Base-by-base conservation (phyloP, 306 rosid genomes). In the Acacia crassicarpa region DNA sequence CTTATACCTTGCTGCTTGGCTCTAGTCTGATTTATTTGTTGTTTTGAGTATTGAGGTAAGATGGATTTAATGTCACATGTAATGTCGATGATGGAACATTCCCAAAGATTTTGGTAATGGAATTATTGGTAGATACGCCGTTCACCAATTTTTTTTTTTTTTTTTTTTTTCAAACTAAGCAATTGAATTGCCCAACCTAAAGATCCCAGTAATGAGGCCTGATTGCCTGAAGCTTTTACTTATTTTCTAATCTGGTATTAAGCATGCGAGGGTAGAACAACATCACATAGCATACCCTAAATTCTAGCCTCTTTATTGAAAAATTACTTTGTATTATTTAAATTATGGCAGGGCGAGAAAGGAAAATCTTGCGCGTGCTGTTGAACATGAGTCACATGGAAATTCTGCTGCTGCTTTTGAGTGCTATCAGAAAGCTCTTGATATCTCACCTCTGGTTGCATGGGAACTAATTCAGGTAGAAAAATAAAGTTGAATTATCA, bases 401-500 rank as follows among this genome's bases (percentile, higher is more conserved):
- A 95, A 93, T 86, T 86, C 92, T 63, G 3, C 95, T 83, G 98
- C 97, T 67, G 97, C 99, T 4, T 95, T 81, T 17, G 97, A 93
- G 84, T 95, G 99, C 89, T 93, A 90, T 89, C 99, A 95, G 86
- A 95, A 95, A 90, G 95, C 99, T 41, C 93, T 93, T 83, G 99
- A 95, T 84, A 95, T 95, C 78, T 90, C 99, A 30, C 98, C 99
- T 73, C 82, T 30, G 9, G 81, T 95, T 87, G 99, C 99, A 3
- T 22, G 78, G 17, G 92, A 89, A 5, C 86, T 95, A 43, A 95
- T 95, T 80, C 97, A 92, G 94, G 98, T 93, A 76, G 66, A 72
- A 74, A 17, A 45, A 71, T 38, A 45, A 25, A 32, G n/a, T 80
- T 81, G 74, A 17, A 43, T 25, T 56, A 75, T 78, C 22, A 14